These are phyloP conservation scores for Hansenula sp. DNA, from an alignment of 1,139 yeast species.

Conservation along the genomic window DNA sequence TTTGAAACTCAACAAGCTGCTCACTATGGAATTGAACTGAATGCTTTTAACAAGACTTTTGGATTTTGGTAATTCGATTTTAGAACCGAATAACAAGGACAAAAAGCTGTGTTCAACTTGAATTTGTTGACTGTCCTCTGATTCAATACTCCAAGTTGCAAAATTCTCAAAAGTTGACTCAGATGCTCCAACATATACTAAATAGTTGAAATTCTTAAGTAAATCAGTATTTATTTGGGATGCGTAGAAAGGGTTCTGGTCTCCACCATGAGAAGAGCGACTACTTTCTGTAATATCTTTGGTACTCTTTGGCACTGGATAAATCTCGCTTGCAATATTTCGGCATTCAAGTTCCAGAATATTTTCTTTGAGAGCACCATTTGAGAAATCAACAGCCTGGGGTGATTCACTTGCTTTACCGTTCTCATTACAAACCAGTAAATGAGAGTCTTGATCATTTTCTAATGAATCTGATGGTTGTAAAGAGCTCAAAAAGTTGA, in stretches of 20 bases:
- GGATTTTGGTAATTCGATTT: slow-evolving; percentile 33
- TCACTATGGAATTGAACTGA: slow-evolving; percentile 52
- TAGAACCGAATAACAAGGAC: slow-evolving; percentile 21
- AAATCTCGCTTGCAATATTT: slow-evolving; percentile 33
- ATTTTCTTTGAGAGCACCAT: not conserved
- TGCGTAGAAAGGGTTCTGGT: slow-evolving; percentile 40
- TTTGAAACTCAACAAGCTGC: slow-evolving; percentile 56
- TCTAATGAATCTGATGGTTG: slow-evolving; percentile 1
- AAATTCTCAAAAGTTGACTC: not conserved
- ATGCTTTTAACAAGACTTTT: slow-evolving; percentile 46
- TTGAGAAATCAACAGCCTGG: not conserved
- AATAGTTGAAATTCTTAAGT: slow-evolving; percentile 38
- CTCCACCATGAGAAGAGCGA: slow-evolving; percentile 52
- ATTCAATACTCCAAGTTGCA: not conserved
- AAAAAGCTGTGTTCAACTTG: not conserved
- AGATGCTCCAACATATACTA: slow-evolving; percentile 39
- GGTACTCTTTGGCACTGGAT: slow-evolving; percentile 43
- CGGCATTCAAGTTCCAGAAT: slow-evolving; percentile 30
- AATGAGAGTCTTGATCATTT: not conserved
- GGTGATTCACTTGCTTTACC: not conserved
- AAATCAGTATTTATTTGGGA: slow-evolving; percentile 34
- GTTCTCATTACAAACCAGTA: not conserved
- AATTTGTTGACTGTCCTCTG: no score
- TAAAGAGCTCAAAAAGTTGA: slow-evolving; percentile 5
- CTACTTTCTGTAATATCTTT: slow-evolving; percentile 23